Evolutionary conservation across 305 asterid species (phyloP), one percentile per base, ranked within the genome.

Genomic region (Solanum hybrid): DNA sequence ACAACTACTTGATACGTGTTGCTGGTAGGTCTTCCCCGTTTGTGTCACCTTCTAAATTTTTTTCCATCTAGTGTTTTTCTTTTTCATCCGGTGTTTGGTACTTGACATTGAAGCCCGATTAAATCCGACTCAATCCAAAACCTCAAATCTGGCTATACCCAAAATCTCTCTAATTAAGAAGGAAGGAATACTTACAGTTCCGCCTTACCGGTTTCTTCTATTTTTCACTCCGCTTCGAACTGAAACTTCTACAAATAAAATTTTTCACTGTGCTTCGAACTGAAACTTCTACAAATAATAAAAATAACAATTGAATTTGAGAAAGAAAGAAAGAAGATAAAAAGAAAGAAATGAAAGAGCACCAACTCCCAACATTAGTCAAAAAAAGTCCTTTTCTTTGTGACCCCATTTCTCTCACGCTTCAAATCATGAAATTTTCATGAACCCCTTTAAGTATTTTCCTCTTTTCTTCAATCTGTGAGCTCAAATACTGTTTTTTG

Each of bases 391-490:
- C 5, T 57, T 51, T 85, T 81, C 86, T 81, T 81, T 81, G 67
- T 39, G 64, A 24, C 86, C 86, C 86, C 86, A 81, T 81, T 81
- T 81, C 67, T 81, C 67, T 81, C 86, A 81, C 64, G 75, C 75
- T 57, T 85, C 33, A 85, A 85, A 85, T 57, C 88, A 51, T 85
- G 33, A 31, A 84, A 8, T 84, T 84, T 83, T 57, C 40, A 31
- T 85, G 40, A 85, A 57, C 8, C 46, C 75, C 88, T 83, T 83
- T 11, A 12, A 57, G 31, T 57, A 85, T 31, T 85, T 31, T 83
- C 87, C 36, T 51, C 87, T 84, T 84, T 51, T 20, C 42, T 36
- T 31, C 88, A 31, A 20, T 85, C 88, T 85, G 12, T 33, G 40
- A 51, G 46, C 74, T 85, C 11, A 85, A 85, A 85, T 11, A 57